phyloP scores from a whole-genome alignment of 1,139 yeast genomes.

The Yamadazyma atmosphaerica region DNA sequence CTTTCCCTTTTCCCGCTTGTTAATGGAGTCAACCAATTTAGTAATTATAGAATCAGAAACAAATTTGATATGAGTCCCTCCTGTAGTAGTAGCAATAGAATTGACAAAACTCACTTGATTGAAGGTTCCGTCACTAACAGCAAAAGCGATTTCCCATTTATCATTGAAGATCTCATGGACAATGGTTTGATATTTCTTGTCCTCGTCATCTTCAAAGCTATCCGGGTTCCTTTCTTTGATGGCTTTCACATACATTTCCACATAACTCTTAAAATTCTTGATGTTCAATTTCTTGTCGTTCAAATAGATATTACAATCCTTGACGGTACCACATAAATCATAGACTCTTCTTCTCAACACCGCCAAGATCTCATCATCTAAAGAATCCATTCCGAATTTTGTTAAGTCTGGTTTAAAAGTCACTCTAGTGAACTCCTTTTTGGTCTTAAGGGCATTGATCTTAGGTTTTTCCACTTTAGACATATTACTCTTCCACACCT shows the following conservation, averaged over 20 bases:
- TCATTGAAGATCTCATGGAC: constrained; percentile 71
- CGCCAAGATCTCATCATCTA: constrained; percentile 81
- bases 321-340: constrained; percentile 94
- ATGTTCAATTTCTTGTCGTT: constrained; percentile 74
- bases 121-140: constrained; percentile 84
- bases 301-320: constrained; percentile 74
- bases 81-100: constrained; percentile 95
- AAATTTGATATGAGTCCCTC: constrained; percentile 94
- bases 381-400: constrained; percentile 77
- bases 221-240: constrained; percentile 39
- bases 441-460: constrained; percentile 59
- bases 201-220: constrained; percentile 23
- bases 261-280: constrained; percentile 79
- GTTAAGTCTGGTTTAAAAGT: constrained; percentile 86
- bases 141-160: constrained; percentile 96
- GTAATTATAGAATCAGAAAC: constrained; percentile 81
- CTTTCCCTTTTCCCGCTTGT: constrained; percentile 73
- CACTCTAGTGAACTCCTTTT: constrained; percentile 81
- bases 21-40: constrained; percentile 62
- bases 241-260: constrained; percentile 86
- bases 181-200: constrained; percentile 49
- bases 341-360: constrained; percentile 92
- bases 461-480: constrained; percentile 71
- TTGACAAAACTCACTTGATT: constrained; percentile 96
- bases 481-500: constrained; percentile 90